phyloP scores from a whole-genome alignment of 345 rosid genomes.

The Fremontodendron californicum region DNA sequence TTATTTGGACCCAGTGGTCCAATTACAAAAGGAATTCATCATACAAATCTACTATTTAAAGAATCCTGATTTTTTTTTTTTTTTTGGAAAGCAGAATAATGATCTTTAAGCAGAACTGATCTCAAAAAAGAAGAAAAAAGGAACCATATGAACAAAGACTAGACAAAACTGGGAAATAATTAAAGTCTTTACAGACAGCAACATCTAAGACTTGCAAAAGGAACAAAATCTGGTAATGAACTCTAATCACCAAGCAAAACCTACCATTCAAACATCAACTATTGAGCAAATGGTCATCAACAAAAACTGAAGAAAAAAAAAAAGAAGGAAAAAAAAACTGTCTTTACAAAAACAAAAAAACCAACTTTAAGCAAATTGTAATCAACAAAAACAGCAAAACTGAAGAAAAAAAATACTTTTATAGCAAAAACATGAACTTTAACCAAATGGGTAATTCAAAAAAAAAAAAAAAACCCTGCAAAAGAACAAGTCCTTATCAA shows the following conservation, averaged over 20 bases:
- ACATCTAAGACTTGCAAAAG: conserved; percentile 15
- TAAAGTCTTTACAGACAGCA: not conserved
- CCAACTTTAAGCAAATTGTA: not conserved
- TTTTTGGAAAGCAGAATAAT: not conserved
- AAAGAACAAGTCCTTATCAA: conserved; percentile 1
- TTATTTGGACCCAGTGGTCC: conserved; percentile 13
- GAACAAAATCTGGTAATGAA: not conserved
- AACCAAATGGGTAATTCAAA: conserved; percentile 2
- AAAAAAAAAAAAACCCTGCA: not conserved
- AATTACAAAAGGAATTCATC: conserved; percentile 8
- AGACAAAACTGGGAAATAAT: not conserved
- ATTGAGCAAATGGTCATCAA: conserved; percentile 26
- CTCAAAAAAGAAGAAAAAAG: not conserved
- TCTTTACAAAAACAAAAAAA: conserved; percentile 10
- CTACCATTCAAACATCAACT: conserved; percentile 7
- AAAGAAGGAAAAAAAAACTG: not conserved
- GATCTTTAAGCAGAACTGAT: not conserved
- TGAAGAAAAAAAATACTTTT: not conserved
- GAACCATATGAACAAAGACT: not conserved
- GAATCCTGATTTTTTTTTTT: not conserved
- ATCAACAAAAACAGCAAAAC: conserved; percentile 19
- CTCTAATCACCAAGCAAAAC: conserved; percentile 12
- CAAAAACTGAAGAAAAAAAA: conserved; percentile 21
- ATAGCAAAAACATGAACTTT: not conserved
- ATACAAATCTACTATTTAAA: not conserved